Conservation (phyloP, 352 stramenopile genomes). For the Phytophthora idaei region DNA sequence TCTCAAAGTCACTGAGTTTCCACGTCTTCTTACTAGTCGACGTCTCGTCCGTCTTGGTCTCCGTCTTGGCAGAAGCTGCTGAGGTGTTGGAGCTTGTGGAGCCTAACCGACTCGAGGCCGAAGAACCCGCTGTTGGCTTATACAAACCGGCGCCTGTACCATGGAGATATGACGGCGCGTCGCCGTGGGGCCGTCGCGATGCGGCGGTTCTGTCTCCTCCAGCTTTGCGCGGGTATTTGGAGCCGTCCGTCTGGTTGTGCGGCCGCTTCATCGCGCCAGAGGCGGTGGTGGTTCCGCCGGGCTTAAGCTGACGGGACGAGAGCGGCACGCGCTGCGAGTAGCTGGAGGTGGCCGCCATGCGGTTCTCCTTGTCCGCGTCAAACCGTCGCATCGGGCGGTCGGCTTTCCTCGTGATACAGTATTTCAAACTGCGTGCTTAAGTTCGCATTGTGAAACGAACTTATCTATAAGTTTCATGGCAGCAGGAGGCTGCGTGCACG, state of each 20-base stretch:
- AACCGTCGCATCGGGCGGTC: constrained; percentile 53
- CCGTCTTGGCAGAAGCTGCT: constrained; percentile 1
- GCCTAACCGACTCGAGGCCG: not conserved
- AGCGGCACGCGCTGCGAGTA: constrained; percentile 27
- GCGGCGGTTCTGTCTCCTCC: constrained; percentile 22
- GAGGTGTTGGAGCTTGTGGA: constrained; percentile 1
- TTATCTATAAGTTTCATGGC: not conserved
- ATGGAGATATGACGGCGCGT: constrained; percentile 28
- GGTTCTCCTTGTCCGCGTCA: constrained; percentile 77
- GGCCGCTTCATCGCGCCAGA: constrained; percentile 39
- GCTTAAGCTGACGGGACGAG: constrained; percentile 27
- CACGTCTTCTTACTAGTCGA: constrained; percentile 61
- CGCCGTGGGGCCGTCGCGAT: constrained; percentile 27
- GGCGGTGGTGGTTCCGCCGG: constrained; percentile 4
- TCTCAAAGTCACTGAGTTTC: constrained; percentile 99
- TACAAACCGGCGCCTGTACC: constrained; percentile 16
- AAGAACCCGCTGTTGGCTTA: constrained; percentile 13
- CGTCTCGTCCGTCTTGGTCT: constrained; percentile 23
- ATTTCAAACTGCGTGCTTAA: constrained; percentile 3
- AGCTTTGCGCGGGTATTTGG: constrained; percentile 39
- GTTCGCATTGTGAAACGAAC: not conserved
- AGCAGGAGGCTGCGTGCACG: constrained; percentile 47
- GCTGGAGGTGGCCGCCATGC: constrained; percentile 24
- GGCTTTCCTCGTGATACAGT: constrained; percentile 11
- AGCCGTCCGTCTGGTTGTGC: constrained; percentile 33